Conservation (phyloP, 441 rosid species). For the Adansonia rubrostipa region DNA sequence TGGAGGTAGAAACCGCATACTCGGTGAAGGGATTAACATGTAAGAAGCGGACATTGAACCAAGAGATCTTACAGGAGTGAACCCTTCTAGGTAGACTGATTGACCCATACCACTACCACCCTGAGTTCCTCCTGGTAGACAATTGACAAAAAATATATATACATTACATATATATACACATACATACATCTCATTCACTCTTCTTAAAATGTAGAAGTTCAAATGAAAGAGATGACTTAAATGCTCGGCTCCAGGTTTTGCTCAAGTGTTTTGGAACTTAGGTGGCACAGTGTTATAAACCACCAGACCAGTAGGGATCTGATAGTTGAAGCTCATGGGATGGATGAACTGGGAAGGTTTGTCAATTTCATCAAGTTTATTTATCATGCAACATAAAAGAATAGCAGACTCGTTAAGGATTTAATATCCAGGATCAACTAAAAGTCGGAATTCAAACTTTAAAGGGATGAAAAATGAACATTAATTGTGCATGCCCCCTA, state of each 20-base stretch:
- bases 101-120: slow-evolving; percentile 50
- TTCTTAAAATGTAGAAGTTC: slow-evolving; percentile 8
- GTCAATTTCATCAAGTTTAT: background rate
- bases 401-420: background rate
- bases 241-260: background rate
- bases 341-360: background rate
- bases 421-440: background rate
- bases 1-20: slow-evolving; percentile 96
- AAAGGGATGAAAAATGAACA: background rate
- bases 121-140: slow-evolving; percentile 75
- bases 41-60: slow-evolving; percentile 87
- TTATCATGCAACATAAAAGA: background rate
- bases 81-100: slow-evolving; percentile 79
- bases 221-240: background rate
- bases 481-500: background rate
- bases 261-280: background rate
- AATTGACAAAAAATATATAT: slow-evolving; percentile 6
- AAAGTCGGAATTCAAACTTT: background rate
- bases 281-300: no score
- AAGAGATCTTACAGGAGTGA: slow-evolving; percentile 89
- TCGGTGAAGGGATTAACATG: slow-evolving; percentile 92
- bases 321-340: background rate
- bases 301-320: background rate
- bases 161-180: background rate
- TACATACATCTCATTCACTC: background rate